These are phyloP conservation scores for Gypsophila paniculata DNA, from an alignment of 179 eudicot species.

Conservation along the genomic window DNA sequence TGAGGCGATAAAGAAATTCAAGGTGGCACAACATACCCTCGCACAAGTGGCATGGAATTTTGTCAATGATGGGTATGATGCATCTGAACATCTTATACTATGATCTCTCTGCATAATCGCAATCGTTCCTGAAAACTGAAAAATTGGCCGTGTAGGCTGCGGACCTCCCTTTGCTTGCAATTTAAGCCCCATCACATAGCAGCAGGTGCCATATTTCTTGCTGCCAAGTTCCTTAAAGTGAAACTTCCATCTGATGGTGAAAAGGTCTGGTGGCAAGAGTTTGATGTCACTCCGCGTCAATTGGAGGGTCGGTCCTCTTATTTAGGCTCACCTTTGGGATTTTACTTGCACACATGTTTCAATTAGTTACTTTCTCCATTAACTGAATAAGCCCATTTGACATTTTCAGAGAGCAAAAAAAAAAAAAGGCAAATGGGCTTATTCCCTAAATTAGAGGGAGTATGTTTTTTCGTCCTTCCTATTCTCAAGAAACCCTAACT, in stretches of 20 bases:
- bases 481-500: background rate
- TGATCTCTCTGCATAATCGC: slow-evolving; percentile 43
- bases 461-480: background rate
- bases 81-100: slow-evolving; percentile 28
- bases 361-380: background rate
- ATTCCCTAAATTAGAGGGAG: too few relatives aligned
- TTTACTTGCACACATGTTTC: slow-evolving; percentile 13
- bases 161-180: slow-evolving; percentile 97
- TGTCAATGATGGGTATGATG: slow-evolving; percentile 96
- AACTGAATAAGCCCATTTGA: background rate
- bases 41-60: slow-evolving; percentile 99
- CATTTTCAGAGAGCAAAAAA: too few relatives aligned
- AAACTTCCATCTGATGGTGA: slow-evolving; percentile 96
- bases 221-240: slow-evolving; percentile 92
- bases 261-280: slow-evolving; percentile 99
- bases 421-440: too few relatives aligned
- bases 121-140: slow-evolving; percentile 52
- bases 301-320: slow-evolving; percentile 78
- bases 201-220: slow-evolving; percentile 97
- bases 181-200: slow-evolving; percentile 96
- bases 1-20: slow-evolving; percentile 88
- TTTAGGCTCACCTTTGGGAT: slow-evolving; percentile 19
- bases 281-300: slow-evolving; percentile 94
- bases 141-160: slow-evolving; percentile 89
- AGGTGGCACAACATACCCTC: slow-evolving; percentile 90